Base-by-base conservation (phyloP, 2,329 filamentous ascomycete genomes). In the Leptographium radiaticola region DNA sequence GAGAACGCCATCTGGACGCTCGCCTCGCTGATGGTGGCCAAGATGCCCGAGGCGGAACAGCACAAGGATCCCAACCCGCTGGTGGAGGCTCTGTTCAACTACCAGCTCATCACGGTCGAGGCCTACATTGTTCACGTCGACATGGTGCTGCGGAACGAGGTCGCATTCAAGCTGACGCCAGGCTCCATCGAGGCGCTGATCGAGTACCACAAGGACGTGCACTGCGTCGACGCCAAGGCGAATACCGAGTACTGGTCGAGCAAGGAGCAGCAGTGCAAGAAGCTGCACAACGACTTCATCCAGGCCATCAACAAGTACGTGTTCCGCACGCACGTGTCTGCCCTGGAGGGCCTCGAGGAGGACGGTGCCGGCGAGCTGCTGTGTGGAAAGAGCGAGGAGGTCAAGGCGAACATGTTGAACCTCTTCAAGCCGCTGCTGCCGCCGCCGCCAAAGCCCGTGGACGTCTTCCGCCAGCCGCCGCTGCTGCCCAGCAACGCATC, bases 51-150 rank as follows among this genome's bases (percentile, higher is more conserved):
- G 64, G 73, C 87, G 43, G 87, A 96, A 62, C 77, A 95, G 66
- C 82, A 81, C 69, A 84, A 84, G 69, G 89, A 96, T 66, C 73
- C 81, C 51, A 87, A 94, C 66, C 86, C 87, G 47, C 75, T 95
- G 60, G 77, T 91, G 61, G 89, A 96, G 71, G 87, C 87, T 59
- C 74, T 96, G 59, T 89, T 87, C 79, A 94, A 94, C 78, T 93
- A 91, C 71, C 86, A 94, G 74, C 80, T 96, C 66, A 75, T 96
- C 65, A 89, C 96, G 68, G 75, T 97, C 62, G 90, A 97, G 72
- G 93, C 93, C 52, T 98, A 98, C 69, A 91, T 97, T 62, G 93
- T 98, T 57, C 91, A 97, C 70, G 89, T 98, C 70, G 93, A 98
- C 74, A 95, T 97, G 89, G 91, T 98, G 56, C 82, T 94, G 64